Conservation (phyloP, 2,329 filamentous ascomycete species). For the Chaetomiaceae sp. region DNA sequence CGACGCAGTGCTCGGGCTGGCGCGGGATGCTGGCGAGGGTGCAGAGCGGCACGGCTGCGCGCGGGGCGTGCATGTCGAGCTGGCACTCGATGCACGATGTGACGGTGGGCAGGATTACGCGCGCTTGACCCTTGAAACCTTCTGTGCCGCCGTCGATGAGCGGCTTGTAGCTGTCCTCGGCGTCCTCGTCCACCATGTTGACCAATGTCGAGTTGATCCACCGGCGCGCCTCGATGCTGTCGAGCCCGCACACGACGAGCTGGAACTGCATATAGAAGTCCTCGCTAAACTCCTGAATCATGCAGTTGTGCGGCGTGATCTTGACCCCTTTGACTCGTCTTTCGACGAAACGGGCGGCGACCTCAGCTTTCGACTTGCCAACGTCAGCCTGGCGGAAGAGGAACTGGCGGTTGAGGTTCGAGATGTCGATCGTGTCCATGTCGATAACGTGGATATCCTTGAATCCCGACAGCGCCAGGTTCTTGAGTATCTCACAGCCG, state of each 20-base stretch:
- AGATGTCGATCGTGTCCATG: constrained; percentile 99
- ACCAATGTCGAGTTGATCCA: constrained; percentile 98
- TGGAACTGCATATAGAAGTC: constrained; percentile 97
- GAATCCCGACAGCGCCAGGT: constrained; percentile 90
- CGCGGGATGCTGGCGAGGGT: constrained; percentile 94
- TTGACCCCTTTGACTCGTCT: constrained; percentile 80
- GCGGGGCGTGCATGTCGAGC: constrained; percentile 96
- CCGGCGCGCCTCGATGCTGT: constrained; percentile 93
- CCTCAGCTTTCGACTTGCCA: constrained; percentile 87
- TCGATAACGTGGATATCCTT: constrained; percentile 98
- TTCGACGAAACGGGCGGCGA: constrained; percentile 88
- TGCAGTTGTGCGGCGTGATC: constrained; percentile 89
- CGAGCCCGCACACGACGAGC: constrained; percentile 85
- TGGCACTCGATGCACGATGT: constrained; percentile 98
- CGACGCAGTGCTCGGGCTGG: constrained; percentile 95
- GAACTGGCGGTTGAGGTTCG: constrained; percentile 95
- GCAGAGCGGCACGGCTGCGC: constrained; percentile 91
- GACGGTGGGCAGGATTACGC: constrained; percentile 85
- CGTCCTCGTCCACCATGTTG: constrained; percentile 77
- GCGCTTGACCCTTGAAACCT: constrained; percentile 93
- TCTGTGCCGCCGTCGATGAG: constrained; percentile 96
- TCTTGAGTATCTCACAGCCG: constrained; percentile 94
- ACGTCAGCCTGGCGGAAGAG: constrained; percentile 89
- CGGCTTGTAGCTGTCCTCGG: constrained; percentile 82
- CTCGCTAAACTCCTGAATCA: constrained; percentile 95